Evolutionary conservation across 345 rosid species (phyloP), one percentile per base, ranked within the genome.

Genomic region (Populus davidiana): DNA sequence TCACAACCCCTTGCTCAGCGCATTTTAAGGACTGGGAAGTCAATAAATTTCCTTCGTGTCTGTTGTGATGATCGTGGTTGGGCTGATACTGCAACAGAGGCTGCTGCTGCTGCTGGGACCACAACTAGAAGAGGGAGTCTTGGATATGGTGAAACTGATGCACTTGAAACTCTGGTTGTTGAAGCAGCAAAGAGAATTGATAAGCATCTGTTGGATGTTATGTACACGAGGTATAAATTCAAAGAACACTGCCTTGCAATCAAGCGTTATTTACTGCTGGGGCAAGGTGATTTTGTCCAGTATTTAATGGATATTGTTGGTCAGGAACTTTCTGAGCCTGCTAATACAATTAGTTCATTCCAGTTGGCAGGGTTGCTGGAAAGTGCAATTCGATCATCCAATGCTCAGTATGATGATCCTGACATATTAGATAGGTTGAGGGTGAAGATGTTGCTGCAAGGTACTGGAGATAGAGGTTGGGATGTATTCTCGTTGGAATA

Each of bases 231-330:
- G 83, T 95, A 91, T 76, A 91, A 89, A 72, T 95, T 95, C 81
- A 95, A 85, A 84, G 99, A 91, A 80, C 99, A 95, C 77, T 95
- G 99, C 75, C 98, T 95, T 59, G 99, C 98, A 56, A 95, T 95
- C 70, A 95, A 93, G 89, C 91, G 92, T 33, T 95, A 95, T 89
- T 81, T 95, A 77, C 90, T 96, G 35, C 94, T 95, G 33, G 99
- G 99, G 73, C 99, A 95, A 84, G 99, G 99, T 72, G 99, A 95
- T 83, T 95, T 95, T 87, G 98, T 95, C 77, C 99, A 95, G 83
- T 96, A 88, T 82, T 82, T 92, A 81, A 92, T 92, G 98, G 97
- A 96, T 83, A 91, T 86, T 78, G 93, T 92, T 72, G 98, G 97
- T 81, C 90, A 96, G 18, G 92, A 96, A 76, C 98, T 96, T 78